Evolutionary conservation across 345 rosid species (phyloP).

Genomic region (Pistacia integerrima): DNA sequence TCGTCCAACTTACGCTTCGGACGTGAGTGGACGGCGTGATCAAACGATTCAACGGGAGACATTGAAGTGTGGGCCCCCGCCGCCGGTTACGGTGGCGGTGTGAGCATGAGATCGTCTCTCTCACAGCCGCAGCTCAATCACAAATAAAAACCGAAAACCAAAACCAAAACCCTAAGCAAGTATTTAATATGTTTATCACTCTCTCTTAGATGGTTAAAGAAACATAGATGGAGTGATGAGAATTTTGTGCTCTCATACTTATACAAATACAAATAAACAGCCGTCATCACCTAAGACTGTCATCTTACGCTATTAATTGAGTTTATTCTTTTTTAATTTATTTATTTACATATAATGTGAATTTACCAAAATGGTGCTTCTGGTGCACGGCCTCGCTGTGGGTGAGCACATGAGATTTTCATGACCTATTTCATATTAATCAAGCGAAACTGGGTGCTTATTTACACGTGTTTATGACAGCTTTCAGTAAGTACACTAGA

Average conservation of each 20-base stretch:
- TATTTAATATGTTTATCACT: too few relatives aligned
- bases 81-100: conserved; percentile 43
- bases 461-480: background rate
- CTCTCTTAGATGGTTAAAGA: too few relatives aligned
- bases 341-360: too few relatives aligned
- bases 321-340: too few relatives aligned
- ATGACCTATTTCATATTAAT: too few relatives aligned
- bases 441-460: too few relatives aligned
- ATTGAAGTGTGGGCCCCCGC: conserved; percentile 51
- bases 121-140: background rate
- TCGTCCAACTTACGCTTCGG: conserved; percentile 81
- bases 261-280: background rate
- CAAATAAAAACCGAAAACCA: background rate
- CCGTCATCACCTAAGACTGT: conserved; percentile 10
- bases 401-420: background rate
- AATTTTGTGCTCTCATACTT: background rate
- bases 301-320: conserved; percentile 11
- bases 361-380: background rate
- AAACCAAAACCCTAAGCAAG: conserved; percentile 13
- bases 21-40: conserved; percentile 32
- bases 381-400: background rate
- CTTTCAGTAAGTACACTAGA: too few relatives aligned
- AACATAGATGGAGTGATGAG: background rate
- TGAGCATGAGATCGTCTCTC: conserved; percentile 32
- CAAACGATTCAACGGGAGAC: conserved; percentile 45